phyloP scores from a whole-genome alignment of 768 basidiomycete species.

The Naganishia onofrii region DNA sequence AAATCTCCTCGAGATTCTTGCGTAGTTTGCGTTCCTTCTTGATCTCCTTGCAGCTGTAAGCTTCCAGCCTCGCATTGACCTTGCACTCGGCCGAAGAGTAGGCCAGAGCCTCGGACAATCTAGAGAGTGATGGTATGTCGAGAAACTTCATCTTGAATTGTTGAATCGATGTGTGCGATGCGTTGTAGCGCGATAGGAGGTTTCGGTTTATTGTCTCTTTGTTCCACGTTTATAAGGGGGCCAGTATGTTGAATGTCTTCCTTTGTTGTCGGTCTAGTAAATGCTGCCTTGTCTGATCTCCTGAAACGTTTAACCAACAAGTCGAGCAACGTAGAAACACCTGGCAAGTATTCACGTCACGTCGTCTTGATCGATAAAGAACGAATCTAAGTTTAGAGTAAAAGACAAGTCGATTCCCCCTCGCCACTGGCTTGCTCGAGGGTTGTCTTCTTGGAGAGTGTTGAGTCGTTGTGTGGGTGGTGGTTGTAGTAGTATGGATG shows the following conservation, averaged over 20 bases:
- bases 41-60: conserved; percentile 96
- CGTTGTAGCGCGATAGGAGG: not conserved
- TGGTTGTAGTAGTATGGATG: not conserved
- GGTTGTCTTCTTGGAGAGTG: conserved; percentile 12
- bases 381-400: not conserved
- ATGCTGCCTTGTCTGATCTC: not conserved
- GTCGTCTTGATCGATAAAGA: not conserved
- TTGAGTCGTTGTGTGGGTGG: not conserved
- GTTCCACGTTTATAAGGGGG: not conserved
- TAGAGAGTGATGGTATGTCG: conserved; percentile 30
- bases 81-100: conserved; percentile 67
- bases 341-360: conserved; percentile 22
- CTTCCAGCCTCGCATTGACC: conserved; percentile 89
- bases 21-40: conserved; percentile 95
- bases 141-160: conserved; percentile 30
- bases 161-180: not conserved
- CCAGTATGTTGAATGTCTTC: not conserved
- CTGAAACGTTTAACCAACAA: conserved; percentile 6
- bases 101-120: conserved; percentile 41
- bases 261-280: not conserved
- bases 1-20: conserved; percentile 82
- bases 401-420: conserved; percentile 27
- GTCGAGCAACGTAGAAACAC: conserved; percentile 7
- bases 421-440: conserved; percentile 26
- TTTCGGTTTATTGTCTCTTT: not conserved